phyloP scores from a whole-genome alignment of 1,139 yeast species.

The Casaregolazyma suthepensis region DNA sequence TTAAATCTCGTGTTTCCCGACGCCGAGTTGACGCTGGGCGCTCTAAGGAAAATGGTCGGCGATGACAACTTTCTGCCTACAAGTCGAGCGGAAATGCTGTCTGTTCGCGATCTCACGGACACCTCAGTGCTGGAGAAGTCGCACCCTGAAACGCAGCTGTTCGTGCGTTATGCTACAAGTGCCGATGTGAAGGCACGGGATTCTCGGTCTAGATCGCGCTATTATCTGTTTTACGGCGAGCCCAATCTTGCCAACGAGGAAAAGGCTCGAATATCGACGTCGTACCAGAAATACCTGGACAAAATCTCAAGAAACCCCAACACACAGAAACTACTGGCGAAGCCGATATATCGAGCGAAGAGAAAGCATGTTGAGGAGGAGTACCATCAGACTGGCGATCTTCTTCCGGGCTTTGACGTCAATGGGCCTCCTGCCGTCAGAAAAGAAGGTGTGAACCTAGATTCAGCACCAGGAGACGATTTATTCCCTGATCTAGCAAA shows the following conservation, averaged over 20 bases:
- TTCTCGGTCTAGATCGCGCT: slow-evolving; percentile 56
- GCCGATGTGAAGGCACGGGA: slow-evolving; percentile 54
- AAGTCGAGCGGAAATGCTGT: slow-evolving; percentile 29
- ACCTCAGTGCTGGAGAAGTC: background rate
- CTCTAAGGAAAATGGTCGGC: slow-evolving; percentile 25
- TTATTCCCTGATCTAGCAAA: slow-evolving; percentile 9
- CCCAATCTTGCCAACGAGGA: slow-evolving; percentile 44
- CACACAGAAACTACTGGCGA: slow-evolving; percentile 4
- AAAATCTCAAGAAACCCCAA: slow-evolving; percentile 6
- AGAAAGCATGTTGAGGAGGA: slow-evolving; percentile 1
- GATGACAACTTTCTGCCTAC: slow-evolving; percentile 20
- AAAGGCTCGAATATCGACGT: slow-evolving; percentile 5
- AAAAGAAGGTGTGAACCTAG: background rate
- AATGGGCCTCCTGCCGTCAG: slow-evolving; percentile 2
- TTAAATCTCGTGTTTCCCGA: slow-evolving; percentile 50
- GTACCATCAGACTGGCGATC: slow-evolving; percentile 7
- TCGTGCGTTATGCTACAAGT: slow-evolving; percentile 46
- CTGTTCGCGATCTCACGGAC: slow-evolving; percentile 30
- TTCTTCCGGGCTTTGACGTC: slow-evolving; percentile 7
- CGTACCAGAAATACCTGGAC: slow-evolving; percentile 24
- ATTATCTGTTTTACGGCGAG: slow-evolving; percentile 68
- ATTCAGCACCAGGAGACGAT: slow-evolving; percentile 2
- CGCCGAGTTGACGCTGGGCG: slow-evolving; percentile 41
- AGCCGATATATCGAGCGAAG: background rate
- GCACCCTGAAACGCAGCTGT: slow-evolving; percentile 10